These are phyloP conservation scores for Cydonia oblonga DNA, from an alignment of 331 rosid species.

Conservation along the genomic window DNA sequence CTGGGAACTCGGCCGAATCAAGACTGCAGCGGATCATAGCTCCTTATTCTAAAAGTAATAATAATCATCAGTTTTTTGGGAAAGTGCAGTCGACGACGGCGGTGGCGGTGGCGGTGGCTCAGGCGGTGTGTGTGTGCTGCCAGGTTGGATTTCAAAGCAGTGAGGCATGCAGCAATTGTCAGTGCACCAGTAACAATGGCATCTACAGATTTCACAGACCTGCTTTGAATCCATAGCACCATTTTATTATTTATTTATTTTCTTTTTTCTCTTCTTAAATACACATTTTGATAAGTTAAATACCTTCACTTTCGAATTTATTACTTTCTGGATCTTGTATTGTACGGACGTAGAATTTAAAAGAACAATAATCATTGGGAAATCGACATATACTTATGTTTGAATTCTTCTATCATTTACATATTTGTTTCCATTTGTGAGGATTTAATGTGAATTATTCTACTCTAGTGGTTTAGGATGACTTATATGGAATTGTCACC, in stretches of 20 bases:
- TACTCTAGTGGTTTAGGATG: too few relatives aligned
- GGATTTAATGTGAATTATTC: too few relatives aligned
- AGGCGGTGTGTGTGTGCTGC: conserved; percentile 30
- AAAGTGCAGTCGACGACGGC: not conserved
- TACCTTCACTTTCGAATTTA: too few relatives aligned
- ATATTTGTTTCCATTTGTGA: too few relatives aligned
- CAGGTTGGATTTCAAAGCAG: conserved; percentile 27
- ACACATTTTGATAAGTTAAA: not conserved
- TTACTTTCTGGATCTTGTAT: too few relatives aligned
- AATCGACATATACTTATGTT: not conserved
- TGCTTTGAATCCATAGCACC: conserved; percentile 7
- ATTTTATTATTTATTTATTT: too few relatives aligned
- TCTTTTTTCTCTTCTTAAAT: not conserved
- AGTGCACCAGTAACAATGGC: not conserved
- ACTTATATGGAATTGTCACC: too few relatives aligned
- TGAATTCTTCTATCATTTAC: not conserved
- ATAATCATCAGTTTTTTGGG: not conserved
- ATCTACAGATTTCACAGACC: conserved; percentile 21
- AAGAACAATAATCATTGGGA: not conserved
- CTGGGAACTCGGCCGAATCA: conserved; percentile 28
- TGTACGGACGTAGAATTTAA: too few relatives aligned
- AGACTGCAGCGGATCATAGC: not conserved
- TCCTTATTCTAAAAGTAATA: not conserved
- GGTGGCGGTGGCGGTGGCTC: not conserved
- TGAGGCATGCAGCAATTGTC: conserved; percentile 30